phyloP scores from a whole-genome alignment of 2,329 filamentous ascomycete genomes.

The Parasarocladium wereldwijsianum region DNA sequence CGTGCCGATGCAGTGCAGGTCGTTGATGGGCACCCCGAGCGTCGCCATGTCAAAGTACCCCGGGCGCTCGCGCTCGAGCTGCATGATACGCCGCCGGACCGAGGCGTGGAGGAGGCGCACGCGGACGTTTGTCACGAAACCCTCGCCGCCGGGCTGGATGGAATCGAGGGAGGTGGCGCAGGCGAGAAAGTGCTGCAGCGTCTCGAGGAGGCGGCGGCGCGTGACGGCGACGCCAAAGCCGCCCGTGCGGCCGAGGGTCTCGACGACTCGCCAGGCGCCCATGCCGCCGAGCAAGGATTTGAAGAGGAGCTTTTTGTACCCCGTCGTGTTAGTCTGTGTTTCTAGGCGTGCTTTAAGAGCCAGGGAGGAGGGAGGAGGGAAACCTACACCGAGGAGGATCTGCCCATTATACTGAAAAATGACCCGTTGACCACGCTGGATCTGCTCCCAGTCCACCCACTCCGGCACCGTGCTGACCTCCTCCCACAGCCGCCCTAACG shows the following conservation, averaged over 20 bases:
- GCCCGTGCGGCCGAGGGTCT: slow-evolving; percentile 59
- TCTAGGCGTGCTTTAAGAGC: neutral
- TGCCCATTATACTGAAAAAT: slow-evolving; percentile 65
- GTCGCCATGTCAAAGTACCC: slow-evolving; percentile 44
- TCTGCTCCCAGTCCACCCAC: slow-evolving; percentile 69
- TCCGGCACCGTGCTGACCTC: slow-evolving; percentile 52
- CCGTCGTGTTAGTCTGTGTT: neutral
- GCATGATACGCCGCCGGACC: slow-evolving; percentile 47
- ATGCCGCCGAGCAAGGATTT: slow-evolving; percentile 55
- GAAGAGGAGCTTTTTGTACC: slow-evolving; percentile 34
- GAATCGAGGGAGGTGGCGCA: slow-evolving; percentile 49
- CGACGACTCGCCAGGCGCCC: slow-evolving; percentile 58
- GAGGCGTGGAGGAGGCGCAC: slow-evolving; percentile 51
- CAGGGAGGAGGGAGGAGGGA: neutral
- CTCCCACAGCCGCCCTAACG: slow-evolving; percentile 43
- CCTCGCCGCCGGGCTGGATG: slow-evolving; percentile 50
- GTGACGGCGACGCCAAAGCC: slow-evolving; percentile 58
- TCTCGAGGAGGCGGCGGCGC: slow-evolving; percentile 48
- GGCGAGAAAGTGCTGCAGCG: slow-evolving; percentile 61
- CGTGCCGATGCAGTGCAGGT: slow-evolving; percentile 60
- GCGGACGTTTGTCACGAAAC: slow-evolving; percentile 45
- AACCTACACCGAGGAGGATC: slow-evolving; percentile 39
- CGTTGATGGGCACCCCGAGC: slow-evolving; percentile 54
- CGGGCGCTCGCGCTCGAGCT: slow-evolving; percentile 35
- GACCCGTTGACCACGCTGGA: slow-evolving; percentile 58